These are phyloP conservation scores for Zygotorulaspora danielsina DNA, from an alignment of 805 yeast genomes.

Conservation along the genomic window DNA sequence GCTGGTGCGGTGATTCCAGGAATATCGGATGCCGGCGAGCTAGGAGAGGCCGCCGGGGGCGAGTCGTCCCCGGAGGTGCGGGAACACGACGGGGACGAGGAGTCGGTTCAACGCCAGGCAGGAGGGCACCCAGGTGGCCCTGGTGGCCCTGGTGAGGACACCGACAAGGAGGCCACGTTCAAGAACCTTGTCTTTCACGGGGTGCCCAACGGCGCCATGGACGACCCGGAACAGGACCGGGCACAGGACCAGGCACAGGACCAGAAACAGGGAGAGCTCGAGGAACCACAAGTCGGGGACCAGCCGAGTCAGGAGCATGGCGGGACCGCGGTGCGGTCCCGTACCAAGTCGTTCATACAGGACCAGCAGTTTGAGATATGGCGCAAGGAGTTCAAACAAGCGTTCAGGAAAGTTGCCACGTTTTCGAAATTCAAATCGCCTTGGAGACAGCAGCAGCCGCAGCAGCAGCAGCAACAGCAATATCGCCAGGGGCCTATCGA, in stretches of 20 bases:
- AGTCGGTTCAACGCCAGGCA: not conserved
- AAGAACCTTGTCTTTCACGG: constrained; percentile 33
- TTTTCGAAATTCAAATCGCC: constrained; percentile 9
- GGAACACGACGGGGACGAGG: constrained; percentile 1
- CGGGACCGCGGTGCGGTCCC: too few relatives aligned
- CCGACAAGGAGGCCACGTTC: constrained; percentile 28
- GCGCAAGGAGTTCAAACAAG: constrained; percentile 31
- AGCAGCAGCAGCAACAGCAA: constrained; percentile 4
- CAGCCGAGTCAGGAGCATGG: constrained; percentile 1
- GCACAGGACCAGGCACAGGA: not conserved
- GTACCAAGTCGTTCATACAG: constrained; percentile 9
- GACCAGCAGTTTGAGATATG: constrained; percentile 21
- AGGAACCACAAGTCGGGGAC: not conserved
- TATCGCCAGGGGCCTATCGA: constrained; percentile 5
- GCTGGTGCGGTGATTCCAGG: constrained; percentile 18
- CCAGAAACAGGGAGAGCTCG: not conserved
- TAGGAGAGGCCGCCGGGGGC: constrained; percentile 5
- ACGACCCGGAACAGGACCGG: constrained; percentile 1
- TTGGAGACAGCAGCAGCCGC: constrained; percentile 4
- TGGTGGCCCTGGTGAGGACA: not conserved
- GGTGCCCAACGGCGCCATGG: constrained; percentile 29
- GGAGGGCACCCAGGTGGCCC: not conserved
- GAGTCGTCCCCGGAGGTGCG: constrained; percentile 1
- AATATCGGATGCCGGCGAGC: constrained; percentile 20
- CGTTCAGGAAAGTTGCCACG: constrained; percentile 18